Conservation (phyloP, 805 yeast species). For the Grigorovia jiainica region DNA sequence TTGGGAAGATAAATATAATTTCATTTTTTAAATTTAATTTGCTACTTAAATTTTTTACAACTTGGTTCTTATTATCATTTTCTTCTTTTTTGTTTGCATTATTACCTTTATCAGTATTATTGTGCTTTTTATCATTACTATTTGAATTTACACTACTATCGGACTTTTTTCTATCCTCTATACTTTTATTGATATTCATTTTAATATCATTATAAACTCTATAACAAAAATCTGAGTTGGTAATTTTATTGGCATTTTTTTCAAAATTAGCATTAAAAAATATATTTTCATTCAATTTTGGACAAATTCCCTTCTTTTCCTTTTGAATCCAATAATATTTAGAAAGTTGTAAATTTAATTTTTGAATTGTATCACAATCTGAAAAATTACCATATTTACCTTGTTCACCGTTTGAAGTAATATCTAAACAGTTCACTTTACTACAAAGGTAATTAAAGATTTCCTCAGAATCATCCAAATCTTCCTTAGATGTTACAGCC, state of each 20-base stretch:
- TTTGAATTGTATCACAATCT: slow-evolving; percentile 54
- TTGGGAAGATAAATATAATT: no score
- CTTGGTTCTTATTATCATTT: no score
- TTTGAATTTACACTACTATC: no score
- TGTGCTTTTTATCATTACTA: no score
- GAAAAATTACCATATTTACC: slow-evolving; percentile 63
- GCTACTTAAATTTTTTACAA: no score
- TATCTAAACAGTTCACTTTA: slow-evolving; percentile 48
- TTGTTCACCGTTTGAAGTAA: slow-evolving; percentile 43
- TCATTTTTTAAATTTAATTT: no score
- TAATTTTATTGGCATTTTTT: not conserved
- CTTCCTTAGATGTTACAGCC: slow-evolving; percentile 34
- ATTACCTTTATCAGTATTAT: no score
- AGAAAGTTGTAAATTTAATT: slow-evolving; percentile 54
- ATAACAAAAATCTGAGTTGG: not conserved
- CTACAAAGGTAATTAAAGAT: slow-evolving; percentile 53
- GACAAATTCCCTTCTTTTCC: slow-evolving; percentile 24
- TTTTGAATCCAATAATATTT: slow-evolving; percentile 46
- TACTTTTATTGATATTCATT: no score
- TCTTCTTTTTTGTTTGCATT: no score
- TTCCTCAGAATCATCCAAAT: slow-evolving; percentile 42
- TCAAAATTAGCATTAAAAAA: slow-evolving; percentile 12
- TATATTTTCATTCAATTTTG: slow-evolving; percentile 14
- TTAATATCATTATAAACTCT: not conserved
- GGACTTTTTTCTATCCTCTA: no score